phyloP scores from a whole-genome alignment of 768 basidiomycete genomes.

The Gyrodon lividus region DNA sequence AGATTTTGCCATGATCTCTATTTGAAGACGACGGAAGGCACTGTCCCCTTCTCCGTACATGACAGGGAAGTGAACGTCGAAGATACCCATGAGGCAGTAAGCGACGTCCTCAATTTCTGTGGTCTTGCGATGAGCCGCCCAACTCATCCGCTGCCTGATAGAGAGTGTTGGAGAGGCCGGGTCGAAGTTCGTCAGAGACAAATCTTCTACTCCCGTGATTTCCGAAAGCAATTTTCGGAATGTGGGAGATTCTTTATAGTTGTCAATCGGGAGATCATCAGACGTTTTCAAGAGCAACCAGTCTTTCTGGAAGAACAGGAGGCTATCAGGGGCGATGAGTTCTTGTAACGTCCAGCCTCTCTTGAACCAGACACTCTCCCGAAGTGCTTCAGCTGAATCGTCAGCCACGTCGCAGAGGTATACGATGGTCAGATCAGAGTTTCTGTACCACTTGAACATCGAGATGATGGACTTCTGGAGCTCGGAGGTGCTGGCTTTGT shows the following conservation, averaged over 20 bases:
- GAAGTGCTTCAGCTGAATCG: constrained; percentile 13
- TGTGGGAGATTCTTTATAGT: constrained; percentile 14
- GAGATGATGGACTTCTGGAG: constrained; percentile 29
- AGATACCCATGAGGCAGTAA: constrained; percentile 30
- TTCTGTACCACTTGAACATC: constrained; percentile 32
- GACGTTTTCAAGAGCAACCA: constrained; percentile 20
- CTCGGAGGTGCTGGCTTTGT: constrained; percentile 28
- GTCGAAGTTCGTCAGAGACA: constrained; percentile 18
- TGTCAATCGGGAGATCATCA: constrained; percentile 13
- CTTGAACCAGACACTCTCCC: constrained; percentile 24
- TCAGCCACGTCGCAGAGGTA: constrained; percentile 21
- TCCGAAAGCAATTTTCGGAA: constrained; percentile 15
- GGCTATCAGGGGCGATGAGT: constrained; percentile 23
- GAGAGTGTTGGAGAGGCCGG: constrained; percentile 11
- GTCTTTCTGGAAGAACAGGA: constrained; percentile 24
- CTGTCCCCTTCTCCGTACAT: constrained; percentile 29
- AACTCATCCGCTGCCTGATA: constrained; percentile 24
- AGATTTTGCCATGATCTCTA: constrained; percentile 25
- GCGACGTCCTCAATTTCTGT: constrained; percentile 29
- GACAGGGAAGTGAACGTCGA: constrained; percentile 27
- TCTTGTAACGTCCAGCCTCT: constrained; percentile 28
- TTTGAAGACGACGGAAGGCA: constrained; percentile 28
- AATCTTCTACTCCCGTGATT: constrained; percentile 19
- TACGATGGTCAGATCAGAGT: constrained; percentile 25
- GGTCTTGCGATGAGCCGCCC: constrained; percentile 30